Evolutionary conservation across 2,329 filamentous ascomycete genomes (phyloP).

Genomic region (Colletotrichum sp.): DNA sequence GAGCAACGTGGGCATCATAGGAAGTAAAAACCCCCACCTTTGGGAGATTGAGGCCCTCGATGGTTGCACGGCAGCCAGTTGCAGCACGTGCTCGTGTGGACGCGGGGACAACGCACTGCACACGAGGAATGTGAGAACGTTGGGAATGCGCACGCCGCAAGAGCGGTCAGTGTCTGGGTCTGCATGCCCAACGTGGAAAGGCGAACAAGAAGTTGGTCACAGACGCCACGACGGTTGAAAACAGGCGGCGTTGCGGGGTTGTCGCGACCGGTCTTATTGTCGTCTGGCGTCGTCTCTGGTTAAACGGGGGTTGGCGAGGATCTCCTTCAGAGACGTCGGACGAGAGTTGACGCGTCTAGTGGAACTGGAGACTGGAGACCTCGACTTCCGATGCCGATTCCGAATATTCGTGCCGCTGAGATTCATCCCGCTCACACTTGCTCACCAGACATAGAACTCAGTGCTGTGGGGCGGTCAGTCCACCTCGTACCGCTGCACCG

Average conservation of each 20-base stretch:
- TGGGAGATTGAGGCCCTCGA: slow-evolving; percentile 12
- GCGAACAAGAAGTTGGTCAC: not conserved
- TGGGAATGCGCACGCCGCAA: not conserved
- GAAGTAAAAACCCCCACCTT: not conserved
- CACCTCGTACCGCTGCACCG: not conserved
- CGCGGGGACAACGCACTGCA: not conserved
- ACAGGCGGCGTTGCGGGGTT: not conserved
- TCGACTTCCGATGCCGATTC: not conserved
- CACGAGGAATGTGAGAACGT: not conserved
- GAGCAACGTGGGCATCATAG: not conserved
- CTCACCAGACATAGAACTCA: not conserved
- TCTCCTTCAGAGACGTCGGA: not conserved
- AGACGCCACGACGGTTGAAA: not conserved
- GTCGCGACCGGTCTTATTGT: not conserved
- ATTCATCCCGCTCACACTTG: not conserved
- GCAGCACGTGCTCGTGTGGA: not conserved
- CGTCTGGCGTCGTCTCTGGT: not conserved
- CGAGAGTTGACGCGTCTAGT: not conserved
- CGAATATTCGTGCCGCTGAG: not conserved
- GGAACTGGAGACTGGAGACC: not conserved
- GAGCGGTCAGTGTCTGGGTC: not conserved
- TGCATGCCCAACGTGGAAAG: not conserved
- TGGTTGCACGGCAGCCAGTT: slow-evolving; percentile 8
- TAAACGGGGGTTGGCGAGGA: not conserved
- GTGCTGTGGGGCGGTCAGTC: not conserved